Evolutionary conservation across 176 grass and related monocot genomes (phyloP), one percentile per base, ranked within the genome.

Genomic region (sorghum (Sorghum bicolor)): DNA sequence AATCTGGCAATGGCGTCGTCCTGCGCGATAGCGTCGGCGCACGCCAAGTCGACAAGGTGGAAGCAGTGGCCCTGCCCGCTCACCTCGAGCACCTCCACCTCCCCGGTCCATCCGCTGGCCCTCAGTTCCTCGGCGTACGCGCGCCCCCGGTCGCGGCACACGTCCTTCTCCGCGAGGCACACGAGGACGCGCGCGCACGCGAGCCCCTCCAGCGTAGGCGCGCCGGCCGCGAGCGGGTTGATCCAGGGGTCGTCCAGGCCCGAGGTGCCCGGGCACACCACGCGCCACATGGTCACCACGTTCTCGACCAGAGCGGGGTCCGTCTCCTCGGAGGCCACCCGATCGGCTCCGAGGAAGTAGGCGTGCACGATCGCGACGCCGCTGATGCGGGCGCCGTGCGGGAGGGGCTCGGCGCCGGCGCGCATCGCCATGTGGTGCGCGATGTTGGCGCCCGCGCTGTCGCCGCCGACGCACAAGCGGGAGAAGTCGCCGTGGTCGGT

Each of bases 371-470:
- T 4, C 5, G 64, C 76, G 87, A 85, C 43, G 85, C 91, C 65
- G 37, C 75, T 69, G 76, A 91, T 65, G n/a, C 6, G 16, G 20
- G 43, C 34, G 53, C 85, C 89, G 63, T 33, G 1, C 9, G 77
- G 87, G 14, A 76, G 70, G 19, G 64, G 31, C 71, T 85, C 82
- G 10, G 77, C 0, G 83, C 65, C 65, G 20, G 32, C 64, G 44
- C 78, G 63, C 88, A 88, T 58, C 58, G 87, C 88, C 75, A 85
- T 5, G 74, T 95, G 71, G 88, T 92, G 89, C 31, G 79, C 79
- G 82, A 88, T 90, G 64, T 97, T 93, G 61, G 44, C 89, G 22
- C 91, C 91, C 10, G 86, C 84, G 85, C 89, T 93, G 31, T 93
- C 91, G n/a, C 91, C 87, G 36, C 78, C 89, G 64, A 93, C 69